These are phyloP conservation scores for Cladophialophora yegresii DNA, from an alignment of 2,329 filamentous ascomycete genomes.

Conservation along the genomic window DNA sequence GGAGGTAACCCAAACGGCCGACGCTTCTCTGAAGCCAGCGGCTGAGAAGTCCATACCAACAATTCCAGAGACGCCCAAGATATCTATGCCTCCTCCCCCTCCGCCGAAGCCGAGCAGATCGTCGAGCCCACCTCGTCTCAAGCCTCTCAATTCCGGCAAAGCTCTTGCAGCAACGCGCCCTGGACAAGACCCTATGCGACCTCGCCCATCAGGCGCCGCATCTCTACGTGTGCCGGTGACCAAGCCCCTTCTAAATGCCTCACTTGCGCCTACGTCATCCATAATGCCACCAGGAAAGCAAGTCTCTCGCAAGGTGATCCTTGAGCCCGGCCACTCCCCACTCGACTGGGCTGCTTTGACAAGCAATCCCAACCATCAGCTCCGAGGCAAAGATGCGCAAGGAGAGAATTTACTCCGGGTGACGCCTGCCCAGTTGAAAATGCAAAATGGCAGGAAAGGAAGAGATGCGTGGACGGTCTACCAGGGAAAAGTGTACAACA, in stretches of 20 bases:
- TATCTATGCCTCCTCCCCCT: slow-evolving; percentile 39
- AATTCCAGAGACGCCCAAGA: slow-evolving; percentile 12
- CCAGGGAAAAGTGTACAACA: slow-evolving; percentile 89
- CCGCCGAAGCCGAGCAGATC: slow-evolving; percentile 10
- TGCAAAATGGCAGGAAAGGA: slow-evolving; percentile 78
- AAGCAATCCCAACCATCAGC: slow-evolving; percentile 59
- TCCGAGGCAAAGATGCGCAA: slow-evolving; percentile 60
- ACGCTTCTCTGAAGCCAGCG: not conserved
- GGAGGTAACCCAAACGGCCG: not conserved
- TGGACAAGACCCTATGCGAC: slow-evolving; percentile 40
- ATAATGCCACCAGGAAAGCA: slow-evolving; percentile 54
- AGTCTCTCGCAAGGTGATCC: slow-evolving; percentile 61
- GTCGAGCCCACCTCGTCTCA: slow-evolving; percentile 34
- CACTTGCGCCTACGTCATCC: slow-evolving; percentile 32
- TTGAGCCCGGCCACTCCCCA: slow-evolving; percentile 89
- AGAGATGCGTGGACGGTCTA: slow-evolving; percentile 88
- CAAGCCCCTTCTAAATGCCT: slow-evolving; percentile 33
- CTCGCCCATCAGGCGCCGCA: slow-evolving; percentile 50
- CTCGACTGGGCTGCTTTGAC: slow-evolving; percentile 91
- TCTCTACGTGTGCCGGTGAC: slow-evolving; percentile 45
- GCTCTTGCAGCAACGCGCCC: slow-evolving; percentile 33
- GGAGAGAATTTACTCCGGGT: slow-evolving; percentile 65
- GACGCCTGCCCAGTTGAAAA: slow-evolving; percentile 75
- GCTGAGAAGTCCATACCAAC: slow-evolving; percentile 9
- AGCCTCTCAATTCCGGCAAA: slow-evolving; percentile 30